A percentile compares a stretch with the other conserved stretches of the same genome.
These are phyloP conservation scores for Kwoniella pini DNA, from an alignment of 768 basidiomycete species.

Conservation along the genomic window DNA sequence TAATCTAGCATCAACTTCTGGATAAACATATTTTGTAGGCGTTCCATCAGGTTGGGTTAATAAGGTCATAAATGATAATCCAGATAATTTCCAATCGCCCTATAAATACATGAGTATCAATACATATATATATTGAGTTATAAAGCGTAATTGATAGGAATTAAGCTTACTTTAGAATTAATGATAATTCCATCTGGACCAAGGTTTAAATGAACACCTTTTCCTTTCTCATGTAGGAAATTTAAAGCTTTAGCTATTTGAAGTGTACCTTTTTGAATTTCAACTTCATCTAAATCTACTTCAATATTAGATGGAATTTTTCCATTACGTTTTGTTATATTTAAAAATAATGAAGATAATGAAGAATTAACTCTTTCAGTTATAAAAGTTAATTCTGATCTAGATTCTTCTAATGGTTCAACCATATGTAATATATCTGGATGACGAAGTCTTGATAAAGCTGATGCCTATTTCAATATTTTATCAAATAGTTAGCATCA, in stretches of 20 bases:
- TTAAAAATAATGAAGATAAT: constrained; percentile 58
- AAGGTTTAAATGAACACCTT: constrained; percentile 87
- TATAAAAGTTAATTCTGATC: constrained; percentile 85
- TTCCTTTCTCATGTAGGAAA: constrained; percentile 90
- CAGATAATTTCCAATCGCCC: constrained; percentile 98
- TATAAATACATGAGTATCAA: constrained; percentile 56
- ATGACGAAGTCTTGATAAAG: constrained; percentile 80
- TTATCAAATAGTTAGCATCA: no score
- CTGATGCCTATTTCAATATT: constrained; percentile 64
- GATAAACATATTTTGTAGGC: constrained; percentile 84
- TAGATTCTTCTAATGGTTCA: constrained; percentile 91
- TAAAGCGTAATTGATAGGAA: no score
- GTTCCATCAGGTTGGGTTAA: constrained; percentile 68
- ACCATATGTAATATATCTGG: constrained; percentile 97
- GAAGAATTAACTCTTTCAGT: constrained; percentile 87
- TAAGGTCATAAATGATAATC: constrained; percentile 81
- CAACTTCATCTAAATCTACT: constrained; percentile 90
- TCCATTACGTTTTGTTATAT: background rate
- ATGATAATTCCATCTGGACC: constrained; percentile 83
- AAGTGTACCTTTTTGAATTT: constrained; percentile 96
- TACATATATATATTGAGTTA: no score
- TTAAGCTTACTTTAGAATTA: constrained; percentile 69
- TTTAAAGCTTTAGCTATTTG: constrained; percentile 65
- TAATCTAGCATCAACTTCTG: constrained; percentile 76
- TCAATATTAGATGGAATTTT: constrained; percentile 38